phyloP scores from a whole-genome alignment of 768 basidiomycete genomes.

The Trametes meyenii region DNA sequence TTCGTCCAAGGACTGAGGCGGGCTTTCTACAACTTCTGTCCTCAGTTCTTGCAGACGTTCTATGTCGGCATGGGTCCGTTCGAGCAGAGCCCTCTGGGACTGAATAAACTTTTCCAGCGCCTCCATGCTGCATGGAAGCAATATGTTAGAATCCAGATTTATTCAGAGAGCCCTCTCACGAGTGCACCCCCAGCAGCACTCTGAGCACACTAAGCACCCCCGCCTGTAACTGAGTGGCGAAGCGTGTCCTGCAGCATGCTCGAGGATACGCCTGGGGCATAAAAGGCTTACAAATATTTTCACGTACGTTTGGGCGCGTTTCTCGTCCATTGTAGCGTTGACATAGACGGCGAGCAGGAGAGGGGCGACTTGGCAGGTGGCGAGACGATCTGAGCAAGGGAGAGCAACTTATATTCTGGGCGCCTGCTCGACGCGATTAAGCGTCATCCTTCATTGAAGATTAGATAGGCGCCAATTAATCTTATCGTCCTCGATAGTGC shows the following conservation, averaged over 20 bases:
- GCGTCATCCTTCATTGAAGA: no score
- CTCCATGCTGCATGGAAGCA: conserved; percentile 45
- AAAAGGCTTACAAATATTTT: background rate
- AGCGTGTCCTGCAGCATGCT: background rate
- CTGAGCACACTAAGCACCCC: background rate
- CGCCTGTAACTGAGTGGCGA: background rate
- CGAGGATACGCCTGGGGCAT: background rate
- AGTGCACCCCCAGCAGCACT: background rate
- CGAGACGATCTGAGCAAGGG: background rate
- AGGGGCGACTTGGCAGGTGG: background rate
- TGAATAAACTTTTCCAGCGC: conserved; percentile 70
- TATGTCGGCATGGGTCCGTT: conserved; percentile 65
- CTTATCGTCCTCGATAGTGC: no score
- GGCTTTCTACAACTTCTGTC: conserved; percentile 41
- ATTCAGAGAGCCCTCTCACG: background rate
- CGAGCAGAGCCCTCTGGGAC: conserved; percentile 60
- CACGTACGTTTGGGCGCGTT: conserved; percentile 17
- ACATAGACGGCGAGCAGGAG: conserved; percentile 12
- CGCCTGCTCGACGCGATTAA: background rate
- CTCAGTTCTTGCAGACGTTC: conserved; percentile 52
- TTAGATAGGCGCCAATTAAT: no score
- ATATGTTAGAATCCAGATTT: background rate
- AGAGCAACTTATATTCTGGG: conserved; percentile 1
- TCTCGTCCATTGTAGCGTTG: conserved; percentile 16
- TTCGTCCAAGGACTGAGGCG: conserved; percentile 36